phyloP scores from a whole-genome alignment of 1,284 basidiomycete species.

The Serendipita sp. region DNA sequence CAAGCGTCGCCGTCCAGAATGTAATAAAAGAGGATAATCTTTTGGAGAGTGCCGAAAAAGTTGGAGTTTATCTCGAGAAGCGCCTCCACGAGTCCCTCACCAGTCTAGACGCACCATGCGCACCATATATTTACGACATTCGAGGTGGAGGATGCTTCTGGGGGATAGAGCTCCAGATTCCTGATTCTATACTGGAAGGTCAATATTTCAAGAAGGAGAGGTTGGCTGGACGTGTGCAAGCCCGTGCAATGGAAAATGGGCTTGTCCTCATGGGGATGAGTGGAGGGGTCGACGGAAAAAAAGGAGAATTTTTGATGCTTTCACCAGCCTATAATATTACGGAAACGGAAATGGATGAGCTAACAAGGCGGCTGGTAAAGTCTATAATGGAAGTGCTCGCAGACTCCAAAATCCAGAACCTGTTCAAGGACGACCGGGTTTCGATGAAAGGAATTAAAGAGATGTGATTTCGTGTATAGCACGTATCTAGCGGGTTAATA shows the following conservation, averaged over 20 bases:
- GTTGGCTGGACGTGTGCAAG: conserved; percentile 53
- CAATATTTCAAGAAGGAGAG: conserved; percentile 21
- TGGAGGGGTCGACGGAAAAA: conserved; percentile 58
- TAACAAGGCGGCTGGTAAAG: not conserved
- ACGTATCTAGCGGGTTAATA: too few species aligned
- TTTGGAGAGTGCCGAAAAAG: conserved; percentile 45
- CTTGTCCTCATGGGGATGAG: conserved; percentile 57
- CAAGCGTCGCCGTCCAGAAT: conserved; percentile 63
- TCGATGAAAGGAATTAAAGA: too few species aligned
- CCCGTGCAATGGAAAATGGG: conserved; percentile 45
- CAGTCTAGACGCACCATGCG: conserved; percentile 35
- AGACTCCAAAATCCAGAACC: not conserved
- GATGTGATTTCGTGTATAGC: too few species aligned
- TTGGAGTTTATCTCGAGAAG: conserved; percentile 46
- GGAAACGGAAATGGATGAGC: conserved; percentile 35
- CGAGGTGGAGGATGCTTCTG: conserved; percentile 71
- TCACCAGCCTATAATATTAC: conserved; percentile 66
- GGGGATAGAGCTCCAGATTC: conserved; percentile 52
- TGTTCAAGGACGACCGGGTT: too few species aligned
- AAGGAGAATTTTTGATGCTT: conserved; percentile 54
- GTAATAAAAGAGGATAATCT: conserved; percentile 56
- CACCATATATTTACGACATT: conserved; percentile 57
- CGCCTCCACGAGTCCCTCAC: conserved; percentile 42
- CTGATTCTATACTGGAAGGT: conserved; percentile 16
- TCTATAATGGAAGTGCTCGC: conserved; percentile 1